Conservation (phyloP, 1,139 yeast species). For the Yamadazyma dendronema region DNA sequence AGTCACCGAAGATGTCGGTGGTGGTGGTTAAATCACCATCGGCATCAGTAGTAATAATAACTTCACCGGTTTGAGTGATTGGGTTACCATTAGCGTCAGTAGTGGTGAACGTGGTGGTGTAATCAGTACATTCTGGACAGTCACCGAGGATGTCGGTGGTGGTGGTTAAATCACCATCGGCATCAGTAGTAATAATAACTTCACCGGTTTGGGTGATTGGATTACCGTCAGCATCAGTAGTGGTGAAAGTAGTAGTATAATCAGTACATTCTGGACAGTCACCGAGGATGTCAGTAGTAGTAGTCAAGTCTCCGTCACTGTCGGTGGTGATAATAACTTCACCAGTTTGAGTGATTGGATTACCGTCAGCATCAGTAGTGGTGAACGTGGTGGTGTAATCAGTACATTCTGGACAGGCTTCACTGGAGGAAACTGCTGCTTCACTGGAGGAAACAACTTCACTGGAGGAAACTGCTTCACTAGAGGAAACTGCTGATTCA, state of each 20-base stretch:
- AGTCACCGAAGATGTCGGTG: conserved; percentile 8
- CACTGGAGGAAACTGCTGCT: conserved; percentile 5
- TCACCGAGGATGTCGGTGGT: conserved; percentile 4
- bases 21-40: conserved; percentile 11
- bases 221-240: too few species aligned
- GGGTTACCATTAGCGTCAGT: too few species aligned
- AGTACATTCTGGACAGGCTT: conserved; percentile 12
- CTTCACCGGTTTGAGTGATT: too few species aligned
- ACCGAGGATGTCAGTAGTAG: conserved; percentile 10
- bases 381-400: conserved; percentile 11
- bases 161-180: too few species aligned
- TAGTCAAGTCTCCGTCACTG: conserved; percentile 9
- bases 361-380: conserved; percentile 8
- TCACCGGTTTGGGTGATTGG: too few species aligned
- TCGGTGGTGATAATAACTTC: conserved; percentile 8
- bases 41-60: too few species aligned
- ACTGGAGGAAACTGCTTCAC: conserved; percentile 4
- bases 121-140: conserved; percentile 5
- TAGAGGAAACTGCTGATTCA: conserved; percentile 9
- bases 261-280: conserved; percentile 9
- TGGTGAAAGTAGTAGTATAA: conserved; percentile 6
- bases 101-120: conserved; percentile 11
- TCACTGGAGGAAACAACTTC: conserved; percentile 5
- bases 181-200: too few species aligned
- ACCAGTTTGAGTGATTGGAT: conserved; percentile 5